Evolutionary conservation across 495 filamentous ascomycete species (phyloP).

Genomic region (Tetracladium marchalianum): DNA sequence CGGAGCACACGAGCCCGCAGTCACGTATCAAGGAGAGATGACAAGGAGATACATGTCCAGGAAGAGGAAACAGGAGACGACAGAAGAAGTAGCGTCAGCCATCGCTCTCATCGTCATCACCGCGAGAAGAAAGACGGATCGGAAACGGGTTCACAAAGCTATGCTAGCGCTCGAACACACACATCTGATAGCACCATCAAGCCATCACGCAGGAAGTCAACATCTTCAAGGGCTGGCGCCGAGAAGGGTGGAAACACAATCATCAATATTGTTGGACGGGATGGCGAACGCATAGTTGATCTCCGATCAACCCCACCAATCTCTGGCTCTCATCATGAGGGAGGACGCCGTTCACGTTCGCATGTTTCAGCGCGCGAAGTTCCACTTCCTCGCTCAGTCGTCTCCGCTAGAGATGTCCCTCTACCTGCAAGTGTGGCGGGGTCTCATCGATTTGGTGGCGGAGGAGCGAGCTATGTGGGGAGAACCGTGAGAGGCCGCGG

Average conservation of each 20-base stretch:
- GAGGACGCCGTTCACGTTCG: slow-evolving; percentile 19
- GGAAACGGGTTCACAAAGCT: not conserved
- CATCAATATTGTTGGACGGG: slow-evolving; percentile 9
- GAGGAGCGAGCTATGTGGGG: not conserved
- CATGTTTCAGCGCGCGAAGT: slow-evolving; percentile 22
- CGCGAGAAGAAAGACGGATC: slow-evolving; percentile 19
- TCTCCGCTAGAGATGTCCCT: slow-evolving; percentile 5
- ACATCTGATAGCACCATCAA: slow-evolving; percentile 6
- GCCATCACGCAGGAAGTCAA: slow-evolving; percentile 24
- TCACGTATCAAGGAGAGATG: not conserved
- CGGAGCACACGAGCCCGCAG: not conserved
- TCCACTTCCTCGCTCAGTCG: not conserved
- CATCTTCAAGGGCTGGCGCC: slow-evolving; percentile 18
- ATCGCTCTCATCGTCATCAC: slow-evolving; percentile 30
- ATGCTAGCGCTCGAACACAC: slow-evolving; percentile 27
- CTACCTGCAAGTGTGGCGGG: slow-evolving; percentile 1
- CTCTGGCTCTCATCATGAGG: slow-evolving; percentile 21
- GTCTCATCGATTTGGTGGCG: not conserved
- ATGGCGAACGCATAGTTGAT: not conserved
- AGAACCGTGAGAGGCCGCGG: not conserved
- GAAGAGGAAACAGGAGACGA: slow-evolving; percentile 7
- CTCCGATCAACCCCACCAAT: not conserved
- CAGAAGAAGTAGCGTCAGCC: slow-evolving; percentile 12
- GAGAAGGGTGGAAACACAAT: not conserved
- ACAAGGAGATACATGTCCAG: not conserved